Percentiles rank a stretch among this genome's conserved stretches.
Evolutionary conservation across 768 basidiomycete species (phyloP).

Genomic region (Boletus rex-veris): DNA sequence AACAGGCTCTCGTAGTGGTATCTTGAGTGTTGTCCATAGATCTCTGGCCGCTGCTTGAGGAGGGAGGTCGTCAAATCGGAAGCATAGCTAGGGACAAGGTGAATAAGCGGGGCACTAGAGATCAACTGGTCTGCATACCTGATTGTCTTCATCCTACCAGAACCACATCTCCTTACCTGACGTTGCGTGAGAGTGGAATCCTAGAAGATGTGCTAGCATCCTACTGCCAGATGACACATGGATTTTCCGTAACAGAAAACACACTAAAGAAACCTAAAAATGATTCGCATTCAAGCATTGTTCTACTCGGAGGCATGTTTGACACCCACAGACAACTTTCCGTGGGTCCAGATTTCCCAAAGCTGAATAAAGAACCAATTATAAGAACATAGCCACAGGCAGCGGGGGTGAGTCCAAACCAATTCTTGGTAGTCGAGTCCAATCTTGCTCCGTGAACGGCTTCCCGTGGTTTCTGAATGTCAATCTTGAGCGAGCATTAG

Average conservation of each 20-base stretch:
- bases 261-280: constrained; percentile 65
- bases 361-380: background rate
- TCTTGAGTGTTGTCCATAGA: constrained; percentile 82
- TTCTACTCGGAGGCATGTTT: too few species aligned
- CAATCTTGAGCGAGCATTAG: background rate
- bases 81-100: background rate
- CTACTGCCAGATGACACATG: constrained; percentile 70
- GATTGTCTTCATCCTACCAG: background rate
- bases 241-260: constrained; percentile 77
- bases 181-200: too few species aligned
- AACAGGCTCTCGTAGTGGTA: constrained; percentile 73
- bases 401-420: background rate
- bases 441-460: background rate
- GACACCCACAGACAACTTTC: background rate
- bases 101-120: background rate
- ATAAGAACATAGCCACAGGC: background rate
- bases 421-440: background rate
- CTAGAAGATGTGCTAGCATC: background rate
- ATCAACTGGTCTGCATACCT: background rate
- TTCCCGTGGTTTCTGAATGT: constrained; percentile 2
- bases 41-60: constrained; percentile 5
- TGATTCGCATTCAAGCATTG: background rate
- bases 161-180: background rate
- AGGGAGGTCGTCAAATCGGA: background rate
- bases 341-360: background rate